These are phyloP conservation scores for Trypanosoma boissoni DNA, from an alignment of 208 protist species.

Conservation along the genomic window DNA sequence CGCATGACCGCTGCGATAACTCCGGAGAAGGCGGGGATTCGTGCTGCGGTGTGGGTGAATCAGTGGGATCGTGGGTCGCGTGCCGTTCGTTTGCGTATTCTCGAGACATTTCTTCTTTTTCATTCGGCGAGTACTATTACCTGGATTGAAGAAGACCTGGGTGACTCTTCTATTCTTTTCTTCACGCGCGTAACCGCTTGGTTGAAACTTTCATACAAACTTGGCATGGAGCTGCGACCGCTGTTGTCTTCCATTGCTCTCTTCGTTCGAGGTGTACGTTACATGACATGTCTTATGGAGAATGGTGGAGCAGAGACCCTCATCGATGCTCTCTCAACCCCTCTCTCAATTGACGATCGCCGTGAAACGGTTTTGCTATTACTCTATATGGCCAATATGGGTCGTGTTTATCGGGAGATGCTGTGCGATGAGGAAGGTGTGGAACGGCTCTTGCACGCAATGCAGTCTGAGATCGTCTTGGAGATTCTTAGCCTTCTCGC, in stretches of 20 bases:
- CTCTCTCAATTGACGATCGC: slow-evolving; percentile 40
- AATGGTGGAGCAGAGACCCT: slow-evolving; percentile 55
- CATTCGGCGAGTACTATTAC: slow-evolving; percentile 67
- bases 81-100: slow-evolving; percentile 40
- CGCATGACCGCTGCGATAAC: slow-evolving; percentile 21
- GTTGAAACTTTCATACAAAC: slow-evolving; percentile 71
- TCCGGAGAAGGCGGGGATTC: slow-evolving; percentile 34
- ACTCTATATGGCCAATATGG: slow-evolving; percentile 76
- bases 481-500: slow-evolving; percentile 44
- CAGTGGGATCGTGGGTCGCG: slow-evolving; percentile 67
- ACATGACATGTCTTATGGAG: slow-evolving; percentile 78
- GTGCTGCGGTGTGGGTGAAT: slow-evolving; percentile 56
- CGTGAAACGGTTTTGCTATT: slow-evolving; percentile 56
- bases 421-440: slow-evolving; percentile 71
- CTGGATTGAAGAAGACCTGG: slow-evolving; percentile 65
- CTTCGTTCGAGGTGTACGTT: slow-evolving; percentile 74
- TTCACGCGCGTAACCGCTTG: slow-evolving; percentile 83
- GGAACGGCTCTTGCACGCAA: slow-evolving; percentile 42
- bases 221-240: slow-evolving; percentile 33
- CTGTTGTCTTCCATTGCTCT: slow-evolving; percentile 58
- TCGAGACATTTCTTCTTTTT: slow-evolving; percentile 58
- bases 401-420: slow-evolving; percentile 88
- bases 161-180: slow-evolving; percentile 69
- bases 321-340: slow-evolving; percentile 35
- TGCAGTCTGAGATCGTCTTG: slow-evolving; percentile 54